Evolutionary conservation across 2,329 filamentous ascomycete genomes (phyloP), one percentile per base, ranked within the genome.

Genomic region (Penicillium janthinellum): DNA sequence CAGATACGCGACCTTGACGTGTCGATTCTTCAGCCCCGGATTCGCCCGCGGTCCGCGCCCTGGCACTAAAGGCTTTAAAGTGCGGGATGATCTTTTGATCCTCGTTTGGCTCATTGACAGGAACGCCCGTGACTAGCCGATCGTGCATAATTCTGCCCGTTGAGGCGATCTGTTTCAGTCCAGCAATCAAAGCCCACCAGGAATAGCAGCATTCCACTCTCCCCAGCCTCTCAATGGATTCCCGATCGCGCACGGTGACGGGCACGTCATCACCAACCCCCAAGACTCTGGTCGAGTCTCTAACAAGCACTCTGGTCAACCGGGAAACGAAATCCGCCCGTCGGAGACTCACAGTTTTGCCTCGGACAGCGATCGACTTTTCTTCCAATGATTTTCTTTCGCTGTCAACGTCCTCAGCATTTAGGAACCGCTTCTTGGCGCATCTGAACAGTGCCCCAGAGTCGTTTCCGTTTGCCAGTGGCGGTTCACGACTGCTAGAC

Each of bases 351-450:
- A 83, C 82, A n/a, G 73, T 79, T 11, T 72, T 77, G 25, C 74
- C 80, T 0, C 63, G 75, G 12, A 70, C 69, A 34, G 74, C 79
- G 1, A 69, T 73, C 0, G 87, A 90, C 73, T 88, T 89, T 67
- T 87, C 84, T 1, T 88, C 86, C 49, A 88, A 88, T 70, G 87
- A 89, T 71, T 87, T 88, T 61, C 80, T 89, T 11, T 88, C 86
- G 0, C 75, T 89, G 4, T 82, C 77, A 1, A 80, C 75, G 0
- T 83, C 79, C 7, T 68, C 75, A 0, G 69, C 70, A 4, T 78
- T 86, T n/a, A 81, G 81, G 5, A 54, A 73, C 4, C 73, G 76
- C 1, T 87, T 81, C 62, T 71, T 86, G 8, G 56, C 76, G 6
- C 82, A 84, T 60, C 71, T 85, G 2, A 70, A 61, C 60, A 76